These are phyloP conservation scores for Toxoplasma gondii DNA, from an alignment of 169 alveolate genomes.

Conservation along the genomic window DNA sequence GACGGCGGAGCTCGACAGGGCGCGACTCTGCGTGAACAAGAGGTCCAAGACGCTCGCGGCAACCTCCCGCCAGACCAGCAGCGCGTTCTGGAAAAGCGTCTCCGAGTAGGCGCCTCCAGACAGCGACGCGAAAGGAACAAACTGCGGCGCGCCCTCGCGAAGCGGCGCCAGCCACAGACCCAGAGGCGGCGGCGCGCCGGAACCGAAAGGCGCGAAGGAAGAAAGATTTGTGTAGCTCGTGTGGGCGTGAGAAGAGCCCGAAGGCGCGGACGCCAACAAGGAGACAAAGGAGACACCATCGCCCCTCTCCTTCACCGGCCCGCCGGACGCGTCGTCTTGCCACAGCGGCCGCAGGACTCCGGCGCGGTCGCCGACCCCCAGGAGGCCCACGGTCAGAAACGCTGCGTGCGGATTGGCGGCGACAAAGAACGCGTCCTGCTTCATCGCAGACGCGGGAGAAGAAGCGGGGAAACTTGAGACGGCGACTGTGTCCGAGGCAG, in stretches of 20 bases:
- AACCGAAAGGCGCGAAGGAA: background rate
- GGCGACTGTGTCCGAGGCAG: no score
- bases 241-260: background rate
- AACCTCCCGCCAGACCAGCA: background rate
- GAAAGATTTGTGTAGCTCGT: background rate
- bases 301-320: background rate
- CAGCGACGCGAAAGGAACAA: background rate
- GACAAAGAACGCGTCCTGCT: background rate
- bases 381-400: background rate
- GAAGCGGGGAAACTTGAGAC: no score
- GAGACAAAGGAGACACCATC: background rate
- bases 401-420: background rate
- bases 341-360: background rate
- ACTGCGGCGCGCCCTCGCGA: background rate
- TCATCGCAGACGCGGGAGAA: background rate
- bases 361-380: background rate
- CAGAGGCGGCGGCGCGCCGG: background rate
- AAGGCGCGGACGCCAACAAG: background rate
- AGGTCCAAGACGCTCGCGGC: constrained; percentile 7
- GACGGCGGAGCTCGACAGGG: constrained; percentile 11
- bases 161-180: background rate
- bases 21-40: constrained; percentile 10
- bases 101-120: background rate
- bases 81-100: background rate
- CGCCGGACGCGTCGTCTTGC: background rate